phyloP scores from a whole-genome alignment of 2,329 filamentous ascomycete species.

The Lachnellula willkommii region DNA sequence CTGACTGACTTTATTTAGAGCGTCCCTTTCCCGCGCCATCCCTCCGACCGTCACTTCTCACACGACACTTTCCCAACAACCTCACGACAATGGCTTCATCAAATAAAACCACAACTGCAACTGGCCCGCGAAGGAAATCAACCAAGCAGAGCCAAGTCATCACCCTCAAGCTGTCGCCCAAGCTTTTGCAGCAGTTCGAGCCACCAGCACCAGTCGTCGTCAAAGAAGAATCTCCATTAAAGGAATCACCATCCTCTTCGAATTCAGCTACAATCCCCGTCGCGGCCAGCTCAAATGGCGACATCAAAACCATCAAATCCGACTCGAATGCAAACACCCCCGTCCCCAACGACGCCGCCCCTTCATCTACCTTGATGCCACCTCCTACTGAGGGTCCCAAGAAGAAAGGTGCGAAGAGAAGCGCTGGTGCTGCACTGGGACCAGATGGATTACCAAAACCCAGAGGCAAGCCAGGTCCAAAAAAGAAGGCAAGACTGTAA shows the following conservation, averaged over 20 bases:
- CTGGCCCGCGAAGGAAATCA: constrained; percentile 24
- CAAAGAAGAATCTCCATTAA: constrained; percentile 37
- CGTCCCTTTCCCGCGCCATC: neutral
- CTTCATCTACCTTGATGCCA: constrained; percentile 49
- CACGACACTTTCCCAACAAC: neutral
- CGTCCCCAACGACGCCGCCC: constrained; percentile 50
- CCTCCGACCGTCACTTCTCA: neutral
- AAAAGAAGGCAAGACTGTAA: constrained; percentile 94
- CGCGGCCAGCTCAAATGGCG: constrained; percentile 40
- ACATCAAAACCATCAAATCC: constrained; percentile 51
- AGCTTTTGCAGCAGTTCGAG: constrained; percentile 46
- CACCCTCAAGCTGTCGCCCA: constrained; percentile 48
- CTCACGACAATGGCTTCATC: constrained; percentile 24
- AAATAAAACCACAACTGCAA: constrained; percentile 16
- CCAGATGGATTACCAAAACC: constrained; percentile 60
- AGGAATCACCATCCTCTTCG: constrained; percentile 36
- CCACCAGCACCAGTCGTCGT: constrained; percentile 38
- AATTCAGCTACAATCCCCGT: constrained; percentile 33
- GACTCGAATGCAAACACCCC: constrained; percentile 58
- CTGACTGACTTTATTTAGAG: neutral
- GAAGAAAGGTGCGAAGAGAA: constrained; percentile 70
- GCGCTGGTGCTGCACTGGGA: constrained; percentile 56
- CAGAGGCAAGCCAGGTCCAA: constrained; percentile 87
- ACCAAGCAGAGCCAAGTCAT: constrained; percentile 38
- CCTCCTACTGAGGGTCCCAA: constrained; percentile 58